Evolutionary conservation across 1,284 basidiomycete genomes (phyloP), one percentile per base, ranked within the genome.

Genomic region (Dichomitus squalens): DNA sequence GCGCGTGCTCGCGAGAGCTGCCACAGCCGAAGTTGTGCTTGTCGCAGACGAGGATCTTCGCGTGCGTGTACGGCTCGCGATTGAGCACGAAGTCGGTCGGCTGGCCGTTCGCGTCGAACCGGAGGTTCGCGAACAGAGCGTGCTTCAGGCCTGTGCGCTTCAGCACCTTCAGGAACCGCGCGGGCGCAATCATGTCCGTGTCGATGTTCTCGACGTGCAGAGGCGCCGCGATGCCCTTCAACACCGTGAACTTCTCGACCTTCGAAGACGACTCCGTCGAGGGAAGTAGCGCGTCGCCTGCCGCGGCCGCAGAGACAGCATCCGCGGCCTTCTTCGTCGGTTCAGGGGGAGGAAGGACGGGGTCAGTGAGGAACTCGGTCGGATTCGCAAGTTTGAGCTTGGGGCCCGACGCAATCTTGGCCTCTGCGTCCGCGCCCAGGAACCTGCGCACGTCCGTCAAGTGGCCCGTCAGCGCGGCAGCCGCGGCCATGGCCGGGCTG

Each of bases 181-280:
- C 96, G 5, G 95, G 96, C 69, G 97, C 96, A 72, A 98, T 96
- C 88, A 93, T 95, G 72, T 98, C 96, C 52, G 95, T 98, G 75
- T 98, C 95, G 62, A 97, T 89, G 70, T 98, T 98, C 67, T 93
- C 87, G 59, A 95, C 92, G 73, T 92, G 86, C 74, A 97, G 74
- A n/a, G 93, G 93, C 3, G 94, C 95, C 27, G 92, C 85, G 60
- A 95, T 86, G 40, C 95, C 95, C 74, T 89, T 90, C 63, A 96
- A 76, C 52, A 91, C 72, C 49, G 79, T 87, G 73, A 98, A 98
- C 68, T 92, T 92, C 68, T 82, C 79, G 58, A 90, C 84, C 44
- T 80, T 81, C 25, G 90, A 85, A 21, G 87, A 81, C 2, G 83
- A 75, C 51, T 84, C 75, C 4, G 79, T 64, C 21, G 80, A 70